A percentile compares a stretch with the other conserved stretches of the same genome.
Evolutionary conservation across 805 yeast genomes (phyloP).

Genomic region (Starmera dryadoides): DNA sequence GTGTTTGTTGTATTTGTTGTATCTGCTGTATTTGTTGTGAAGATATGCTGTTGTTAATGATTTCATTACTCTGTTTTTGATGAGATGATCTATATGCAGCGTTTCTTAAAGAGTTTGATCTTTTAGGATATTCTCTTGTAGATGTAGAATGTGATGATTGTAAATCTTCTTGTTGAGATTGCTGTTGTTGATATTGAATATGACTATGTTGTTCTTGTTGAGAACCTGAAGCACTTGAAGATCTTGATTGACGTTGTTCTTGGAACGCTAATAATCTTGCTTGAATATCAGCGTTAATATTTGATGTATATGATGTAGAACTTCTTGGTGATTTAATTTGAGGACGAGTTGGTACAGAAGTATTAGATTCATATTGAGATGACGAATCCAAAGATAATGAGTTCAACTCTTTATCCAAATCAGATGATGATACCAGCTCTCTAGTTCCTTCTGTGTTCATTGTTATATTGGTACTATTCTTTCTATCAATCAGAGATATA

Average conservation of each 20-base stretch:
- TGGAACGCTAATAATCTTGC: conserved; percentile 86
- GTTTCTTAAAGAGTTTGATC: neutral
- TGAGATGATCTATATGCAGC: neutral
- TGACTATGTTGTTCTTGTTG: conserved; percentile 12
- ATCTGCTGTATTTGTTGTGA: too few species aligned
- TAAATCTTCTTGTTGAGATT: neutral
- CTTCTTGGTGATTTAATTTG: conserved; percentile 15
- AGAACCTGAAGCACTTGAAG: conserved; percentile 12
- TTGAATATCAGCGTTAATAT: conserved; percentile 69
- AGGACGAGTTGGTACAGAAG: neutral
- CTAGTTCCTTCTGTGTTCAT: neutral
- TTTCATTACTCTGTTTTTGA: too few species aligned
- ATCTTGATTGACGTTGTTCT: conserved; percentile 54
- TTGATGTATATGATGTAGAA: conserved; percentile 24
- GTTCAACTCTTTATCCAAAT: neutral
- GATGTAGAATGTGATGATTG: neutral
- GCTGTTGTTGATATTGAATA: conserved; percentile 8
- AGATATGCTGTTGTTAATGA: too few species aligned
- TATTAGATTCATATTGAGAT: too few species aligned
- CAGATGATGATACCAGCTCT: neutral
- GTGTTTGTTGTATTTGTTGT: neutral
- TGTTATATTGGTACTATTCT: too few species aligned
- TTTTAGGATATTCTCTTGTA: neutral
- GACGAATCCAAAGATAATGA: neutral
- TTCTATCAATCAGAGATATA: too few species aligned